Evolutionary conservation across 1,139 yeast genomes (phyloP), one percentile per base, ranked within the genome.

Genomic region (Yamadazyma epiphylla): DNA sequence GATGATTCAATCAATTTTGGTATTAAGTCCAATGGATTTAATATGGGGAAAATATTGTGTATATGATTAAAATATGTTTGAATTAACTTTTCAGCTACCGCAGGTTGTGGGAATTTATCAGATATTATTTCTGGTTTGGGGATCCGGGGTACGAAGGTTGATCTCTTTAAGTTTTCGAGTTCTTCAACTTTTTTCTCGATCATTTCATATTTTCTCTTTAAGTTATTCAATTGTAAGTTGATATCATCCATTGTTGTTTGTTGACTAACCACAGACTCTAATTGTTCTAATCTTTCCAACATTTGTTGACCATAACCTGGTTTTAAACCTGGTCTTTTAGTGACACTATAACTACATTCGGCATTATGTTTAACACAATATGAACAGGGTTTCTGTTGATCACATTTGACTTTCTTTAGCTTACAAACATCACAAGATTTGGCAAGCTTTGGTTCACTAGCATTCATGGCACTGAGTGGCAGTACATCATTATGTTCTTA

Each of bases 401-500:
- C 49, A 42, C 69, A 63, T 37, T 56, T 60, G 22, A 60, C 52
- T 32, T 61, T 60, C 32, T 59, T 53, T 13, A 41, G 27, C 26
- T 61, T 60, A 44, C 71, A 64, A n/a, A 45, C 39, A 32, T 60
- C 64, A 39, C 67, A 64, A 8, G 59, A 48, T 28, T 41, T 45
- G 3, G 32, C 28, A 16, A 29, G 22, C 19, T 25, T 29, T 5
- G 19, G 28, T 15, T 28, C 30, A 17, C 20, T 17, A n/a, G n/a
- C n/a, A n/a, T n/a, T n/a, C n/a, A n/a, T n/a, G n/a, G n/a, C n/a
- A n/a, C n/a, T n/a, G n/a, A n/a, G n/a, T n/a, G n/a, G n/a, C n/a
- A n/a, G n/a, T n/a, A n/a, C n/a, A n/a, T n/a, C n/a, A n/a, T n/a
- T n/a, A n/a, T n/a, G n/a, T n/a, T n/a, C n/a, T 14, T 15, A 23